A percentile compares a stretch with the other conserved stretches of the same genome.
Conservation (phyloP, 257 asterid genomes). For the Orobanche coerulescens region DNA sequence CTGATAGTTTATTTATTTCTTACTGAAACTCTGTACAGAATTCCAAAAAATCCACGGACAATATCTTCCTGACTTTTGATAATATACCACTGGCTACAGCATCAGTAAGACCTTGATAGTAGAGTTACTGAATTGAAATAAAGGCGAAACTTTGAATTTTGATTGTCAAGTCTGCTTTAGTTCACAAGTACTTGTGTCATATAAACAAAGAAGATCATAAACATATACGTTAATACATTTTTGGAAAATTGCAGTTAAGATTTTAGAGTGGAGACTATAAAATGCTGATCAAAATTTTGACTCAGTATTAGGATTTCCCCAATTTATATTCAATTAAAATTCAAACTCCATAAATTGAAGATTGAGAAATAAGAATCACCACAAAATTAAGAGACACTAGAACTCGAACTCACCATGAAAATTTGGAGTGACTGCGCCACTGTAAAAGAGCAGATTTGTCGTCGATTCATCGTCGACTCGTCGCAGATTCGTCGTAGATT, state of each 20-base stretch:
- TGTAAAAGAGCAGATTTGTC: too few species aligned
- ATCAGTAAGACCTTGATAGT: slow-evolving; percentile 55
- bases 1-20: too few species aligned
- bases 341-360: too few species aligned
- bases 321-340: too few species aligned
- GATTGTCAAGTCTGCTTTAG: slow-evolving; percentile 7
- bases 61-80: slow-evolving; percentile 68
- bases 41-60: slow-evolving; percentile 72
- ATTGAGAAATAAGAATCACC: too few species aligned
- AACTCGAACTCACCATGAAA: too few species aligned
- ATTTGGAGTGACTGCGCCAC: too few species aligned
- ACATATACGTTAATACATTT: neutral
- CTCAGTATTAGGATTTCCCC: slow-evolving; percentile 3
- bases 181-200: neutral
- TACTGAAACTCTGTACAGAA: too few species aligned
- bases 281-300: slow-evolving; percentile 4
- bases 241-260: neutral
- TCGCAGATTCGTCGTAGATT: too few species aligned
- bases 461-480: too few species aligned
- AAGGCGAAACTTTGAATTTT: slow-evolving; percentile 8
- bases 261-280: neutral
- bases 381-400: too few species aligned
- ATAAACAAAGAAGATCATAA: neutral
- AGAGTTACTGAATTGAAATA: slow-evolving; percentile 2
- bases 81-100: slow-evolving; percentile 83